Conservation (phyloP, 73 alveolate species). For the Paramecium biaurelia region DNA sequence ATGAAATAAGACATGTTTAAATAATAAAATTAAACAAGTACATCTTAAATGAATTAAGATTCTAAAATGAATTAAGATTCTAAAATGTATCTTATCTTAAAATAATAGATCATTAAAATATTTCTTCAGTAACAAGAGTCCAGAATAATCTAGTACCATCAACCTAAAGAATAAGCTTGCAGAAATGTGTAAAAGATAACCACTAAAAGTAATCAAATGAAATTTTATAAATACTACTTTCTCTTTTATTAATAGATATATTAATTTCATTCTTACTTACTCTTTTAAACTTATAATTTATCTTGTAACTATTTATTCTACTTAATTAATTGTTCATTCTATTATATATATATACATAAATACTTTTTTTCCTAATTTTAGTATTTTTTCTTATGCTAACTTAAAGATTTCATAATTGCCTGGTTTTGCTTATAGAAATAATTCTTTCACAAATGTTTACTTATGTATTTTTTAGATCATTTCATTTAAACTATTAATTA, state of each 20-base stretch:
- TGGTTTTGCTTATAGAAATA: neutral
- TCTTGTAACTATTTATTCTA: conserved; percentile 24
- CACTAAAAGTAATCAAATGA: conserved; percentile 35
- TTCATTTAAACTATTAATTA: neutral
- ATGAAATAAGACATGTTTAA: neutral
- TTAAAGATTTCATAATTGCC: neutral
- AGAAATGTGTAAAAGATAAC: conserved; percentile 43
- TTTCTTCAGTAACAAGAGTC: conserved; percentile 1
- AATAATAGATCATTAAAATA: conserved; percentile 27
- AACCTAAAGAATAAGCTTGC: conserved; percentile 25
- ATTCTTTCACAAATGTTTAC: neutral
- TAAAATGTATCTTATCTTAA: neutral
- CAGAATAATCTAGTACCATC: conserved; percentile 36
- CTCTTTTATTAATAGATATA: neutral
- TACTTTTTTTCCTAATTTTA: neutral
- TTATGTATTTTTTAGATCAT: neutral
- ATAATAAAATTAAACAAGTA: neutral
- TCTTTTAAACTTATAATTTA: neutral
- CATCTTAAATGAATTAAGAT: neutral
- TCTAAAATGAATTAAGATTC: neutral
- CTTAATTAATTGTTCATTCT: conserved; percentile 26
- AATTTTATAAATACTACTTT: neutral
- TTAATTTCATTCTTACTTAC: conserved; percentile 14
- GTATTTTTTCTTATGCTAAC: neutral
- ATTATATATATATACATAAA: neutral